These are phyloP conservation scores for Kodamaea kaohsiungensis DNA, from an alignment of 805 yeast genomes.

Conservation along the genomic window DNA sequence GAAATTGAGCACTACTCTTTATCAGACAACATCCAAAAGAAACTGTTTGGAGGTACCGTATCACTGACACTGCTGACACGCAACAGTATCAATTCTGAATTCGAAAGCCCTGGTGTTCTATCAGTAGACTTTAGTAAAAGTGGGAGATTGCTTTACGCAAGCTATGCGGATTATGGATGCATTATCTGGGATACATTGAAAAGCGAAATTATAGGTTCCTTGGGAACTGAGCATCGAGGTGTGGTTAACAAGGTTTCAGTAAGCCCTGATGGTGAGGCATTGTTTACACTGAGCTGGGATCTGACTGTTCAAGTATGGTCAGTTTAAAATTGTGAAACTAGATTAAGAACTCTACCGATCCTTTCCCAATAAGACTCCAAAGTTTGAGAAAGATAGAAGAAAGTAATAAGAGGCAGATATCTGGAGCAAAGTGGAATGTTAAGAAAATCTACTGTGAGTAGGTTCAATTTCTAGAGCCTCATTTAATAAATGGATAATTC, in stretches of 20 bases:
- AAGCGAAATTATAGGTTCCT: constrained; percentile 61
- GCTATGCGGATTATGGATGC: constrained; percentile 76
- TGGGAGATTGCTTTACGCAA: constrained; percentile 72
- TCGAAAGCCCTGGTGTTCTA: constrained; percentile 68
- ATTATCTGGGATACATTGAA: constrained; percentile 75
- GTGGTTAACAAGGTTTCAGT: constrained; percentile 63
- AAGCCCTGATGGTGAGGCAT: constrained; percentile 73
- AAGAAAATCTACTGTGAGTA: too few relatives aligned
- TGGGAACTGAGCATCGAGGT: constrained; percentile 61
- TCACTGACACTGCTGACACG: constrained; percentile 1
- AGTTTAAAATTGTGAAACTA: not conserved
- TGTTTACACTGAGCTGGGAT: constrained; percentile 84
- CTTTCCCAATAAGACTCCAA: too few relatives aligned
- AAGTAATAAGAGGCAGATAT: too few relatives aligned
- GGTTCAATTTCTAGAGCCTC: too few relatives aligned
- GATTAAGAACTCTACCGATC: too few relatives aligned
- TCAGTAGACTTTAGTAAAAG: constrained; percentile 72
- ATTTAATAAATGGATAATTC: too few relatives aligned
- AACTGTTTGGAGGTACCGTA: not conserved
- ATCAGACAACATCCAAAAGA: constrained; percentile 11
- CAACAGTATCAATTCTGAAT: constrained; percentile 20
- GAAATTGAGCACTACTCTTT: constrained; percentile 53
- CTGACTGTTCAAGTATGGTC: constrained; percentile 66
- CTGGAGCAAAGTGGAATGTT: too few relatives aligned
- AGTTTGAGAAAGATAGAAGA: too few relatives aligned